Conservation (phyloP, 1,284 basidiomycete species). For the Cryptococcus sp. region DNA sequence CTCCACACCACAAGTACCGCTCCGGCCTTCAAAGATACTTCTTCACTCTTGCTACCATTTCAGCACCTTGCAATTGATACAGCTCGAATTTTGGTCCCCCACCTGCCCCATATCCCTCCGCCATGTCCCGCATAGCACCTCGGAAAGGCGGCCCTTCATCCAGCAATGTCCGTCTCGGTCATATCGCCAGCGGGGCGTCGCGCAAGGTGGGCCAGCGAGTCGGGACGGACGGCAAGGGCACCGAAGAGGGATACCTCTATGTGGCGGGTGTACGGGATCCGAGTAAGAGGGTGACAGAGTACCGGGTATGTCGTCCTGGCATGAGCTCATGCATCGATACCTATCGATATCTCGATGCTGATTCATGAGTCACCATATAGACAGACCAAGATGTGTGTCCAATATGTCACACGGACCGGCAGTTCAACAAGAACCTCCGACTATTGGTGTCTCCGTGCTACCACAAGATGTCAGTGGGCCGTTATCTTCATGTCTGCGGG, state of each 20-base stretch:
- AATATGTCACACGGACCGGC: constrained; percentile 93
- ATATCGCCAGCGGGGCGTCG: neutral
- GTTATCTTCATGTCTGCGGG: neutral
- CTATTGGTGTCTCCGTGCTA: constrained; percentile 95
- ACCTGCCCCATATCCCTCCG: neutral
- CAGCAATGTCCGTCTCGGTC: no score
- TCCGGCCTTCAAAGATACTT: no score
- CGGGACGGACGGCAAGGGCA: constrained; percentile 18
- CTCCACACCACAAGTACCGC: no score
- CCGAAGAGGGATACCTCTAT: constrained; percentile 43
- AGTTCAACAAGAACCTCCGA: constrained; percentile 89
- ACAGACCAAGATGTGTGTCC: constrained; percentile 94
- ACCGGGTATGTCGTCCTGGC: constrained; percentile 26
- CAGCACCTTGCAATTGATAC: no score
- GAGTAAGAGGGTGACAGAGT: constrained; percentile 44
- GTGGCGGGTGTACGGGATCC: constrained; percentile 44
- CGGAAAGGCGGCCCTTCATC: neutral
- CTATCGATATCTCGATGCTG: neutral
- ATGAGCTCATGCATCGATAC: neutral
- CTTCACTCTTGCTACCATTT: no score
- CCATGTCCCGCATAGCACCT: neutral
- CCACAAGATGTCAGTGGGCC: constrained; percentile 82
- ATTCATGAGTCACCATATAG: constrained; percentile 49
- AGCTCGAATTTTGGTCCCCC: no score
- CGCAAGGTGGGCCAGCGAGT: constrained; percentile 16